Percentiles rank a stretch among this genome's conserved stretches.
Evolutionary conservation across 108 stramenopile species (phyloP).

Genomic region (Skeletonema marinoi): DNA sequence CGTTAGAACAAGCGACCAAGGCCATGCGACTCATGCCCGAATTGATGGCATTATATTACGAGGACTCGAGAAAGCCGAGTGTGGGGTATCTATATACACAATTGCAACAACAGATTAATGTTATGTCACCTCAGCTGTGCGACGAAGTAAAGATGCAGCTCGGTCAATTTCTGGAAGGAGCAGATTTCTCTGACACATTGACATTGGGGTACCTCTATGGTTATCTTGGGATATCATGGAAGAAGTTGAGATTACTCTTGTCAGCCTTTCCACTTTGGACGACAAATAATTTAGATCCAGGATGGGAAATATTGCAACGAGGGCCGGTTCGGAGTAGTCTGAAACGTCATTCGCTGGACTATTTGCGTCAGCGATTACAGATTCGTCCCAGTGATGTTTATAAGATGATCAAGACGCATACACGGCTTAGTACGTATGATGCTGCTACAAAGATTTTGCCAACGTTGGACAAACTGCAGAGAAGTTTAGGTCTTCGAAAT

Average conservation of each 20-base stretch:
- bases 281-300: conserved; percentile 49
- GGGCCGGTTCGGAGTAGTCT: conserved; percentile 35
- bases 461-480: conserved; percentile 47
- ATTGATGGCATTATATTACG: conserved; percentile 47
- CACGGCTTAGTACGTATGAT: conserved; percentile 49
- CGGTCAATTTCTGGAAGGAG: conserved; percentile 34
- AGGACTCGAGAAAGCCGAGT: conserved; percentile 44
- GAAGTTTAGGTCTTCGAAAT: conserved; percentile 34
- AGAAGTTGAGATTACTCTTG: conserved; percentile 36
- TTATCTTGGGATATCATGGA: conserved; percentile 43
- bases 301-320: conserved; percentile 45
- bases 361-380: conserved; percentile 47
- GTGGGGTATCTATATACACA: conserved; percentile 37
- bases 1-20: conserved; percentile 34
- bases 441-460: conserved; percentile 27
- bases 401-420: conserved; percentile 51
- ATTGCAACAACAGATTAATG: conserved; percentile 1
- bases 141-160: conserved; percentile 45
- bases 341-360: conserved; percentile 35
- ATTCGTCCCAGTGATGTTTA: conserved; percentile 42
- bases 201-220: conserved; percentile 47
- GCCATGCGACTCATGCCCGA: conserved; percentile 53
- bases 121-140: conserved; percentile 14
- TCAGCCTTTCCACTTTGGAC: conserved; percentile 39
- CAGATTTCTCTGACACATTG: conserved; percentile 32